Evolutionary conservation across 768 basidiomycete genomes (phyloP).

Genomic region (Dioszegia aurantiaca): DNA sequence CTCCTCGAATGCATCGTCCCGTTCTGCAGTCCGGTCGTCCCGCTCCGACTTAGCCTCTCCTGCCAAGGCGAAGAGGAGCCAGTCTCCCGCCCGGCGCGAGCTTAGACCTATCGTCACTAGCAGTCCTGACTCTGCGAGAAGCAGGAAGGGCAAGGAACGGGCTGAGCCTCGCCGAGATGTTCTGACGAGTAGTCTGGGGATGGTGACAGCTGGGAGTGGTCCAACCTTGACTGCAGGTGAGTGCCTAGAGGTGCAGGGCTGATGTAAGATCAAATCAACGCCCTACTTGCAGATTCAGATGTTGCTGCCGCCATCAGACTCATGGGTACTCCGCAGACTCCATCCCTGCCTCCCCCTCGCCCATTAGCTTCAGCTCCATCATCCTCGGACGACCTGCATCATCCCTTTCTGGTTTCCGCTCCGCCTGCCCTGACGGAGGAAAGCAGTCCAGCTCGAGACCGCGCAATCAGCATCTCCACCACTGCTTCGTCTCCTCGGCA

Average conservation of each 20-base stretch:
- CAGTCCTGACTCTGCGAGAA: constrained; percentile 13
- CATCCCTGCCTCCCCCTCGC: constrained; percentile 17
- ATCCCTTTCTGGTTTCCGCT: constrained; percentile 40
- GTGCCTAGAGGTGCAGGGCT: neutral
- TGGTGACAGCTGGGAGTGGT: neutral
- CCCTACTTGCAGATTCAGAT: constrained; percentile 36
- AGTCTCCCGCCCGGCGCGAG: neutral
- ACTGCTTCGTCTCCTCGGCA: constrained; percentile 14
- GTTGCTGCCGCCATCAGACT: constrained; percentile 32
- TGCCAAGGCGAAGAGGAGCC: neutral
- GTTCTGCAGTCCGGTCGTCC: neutral
- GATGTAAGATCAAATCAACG: constrained; percentile 38
- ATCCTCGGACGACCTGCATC: constrained; percentile 1
- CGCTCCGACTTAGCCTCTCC: neutral
- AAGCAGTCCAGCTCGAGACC: neutral
- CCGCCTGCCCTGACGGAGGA: constrained; percentile 30
- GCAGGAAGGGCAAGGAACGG: constrained; percentile 14
- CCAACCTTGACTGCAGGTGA: constrained; percentile 11
- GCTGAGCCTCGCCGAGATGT: constrained; percentile 6
- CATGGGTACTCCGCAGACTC: constrained; percentile 22
- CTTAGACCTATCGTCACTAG: neutral
- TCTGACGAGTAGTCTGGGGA: constrained; percentile 1
- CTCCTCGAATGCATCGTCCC: neutral
- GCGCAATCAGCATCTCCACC: neutral
- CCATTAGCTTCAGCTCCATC: neutral